Base-by-base conservation (phyloP, 1,284 basidiomycete genomes). In the Pholiota adiposa region DNA sequence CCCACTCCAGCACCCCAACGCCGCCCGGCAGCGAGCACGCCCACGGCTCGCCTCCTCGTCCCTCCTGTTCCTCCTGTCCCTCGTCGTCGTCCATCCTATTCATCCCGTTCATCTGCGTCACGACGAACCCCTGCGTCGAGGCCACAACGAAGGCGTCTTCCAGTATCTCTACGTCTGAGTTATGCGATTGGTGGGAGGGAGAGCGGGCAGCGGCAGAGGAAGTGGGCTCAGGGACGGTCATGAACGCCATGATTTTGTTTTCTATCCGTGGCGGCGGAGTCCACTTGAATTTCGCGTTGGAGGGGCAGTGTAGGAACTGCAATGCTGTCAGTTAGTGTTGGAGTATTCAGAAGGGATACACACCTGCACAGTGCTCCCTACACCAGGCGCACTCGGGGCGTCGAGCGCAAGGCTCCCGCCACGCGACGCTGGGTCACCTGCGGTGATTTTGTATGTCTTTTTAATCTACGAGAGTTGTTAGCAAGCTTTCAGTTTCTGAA, bases 401-500 rank as follows among this genome's bases (percentile, higher is more conserved):
- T 90, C 88, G 1, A 96, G 77, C 0, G 90, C 85, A 16, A 96
- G 77, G 0, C 86, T 84, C 0, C 94, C 94, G 11, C 71, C 65
- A 2, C 68, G 56, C 8, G 90, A 81, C 21, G 85, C 86, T 0
- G 92, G 93, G 71, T 93, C 93, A 1, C 94, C 94, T 0, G 90
- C 89, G 14, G 83, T 84, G 63, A 96, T 89, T 57, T 73, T 77
- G 65, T 83, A 83, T 19, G 88, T 74, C 51, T 81, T 78, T 41
- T 70, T 68, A 7, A 83, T 63, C 82, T 84, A 46, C 18, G 38
- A 34, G 38, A 36, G n/a, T 23, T 6, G 21, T 21, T 31, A 23
- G 38, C 1, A 31, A 21, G 36, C 9, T 36, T 3, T 18, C 29
- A 4, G 11, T 31, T 31, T 31, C 7, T 12, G 40, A 41, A 4